phyloP scores from a whole-genome alignment of 768 basidiomycete genomes.

The Rhodotorula diobovata region DNA sequence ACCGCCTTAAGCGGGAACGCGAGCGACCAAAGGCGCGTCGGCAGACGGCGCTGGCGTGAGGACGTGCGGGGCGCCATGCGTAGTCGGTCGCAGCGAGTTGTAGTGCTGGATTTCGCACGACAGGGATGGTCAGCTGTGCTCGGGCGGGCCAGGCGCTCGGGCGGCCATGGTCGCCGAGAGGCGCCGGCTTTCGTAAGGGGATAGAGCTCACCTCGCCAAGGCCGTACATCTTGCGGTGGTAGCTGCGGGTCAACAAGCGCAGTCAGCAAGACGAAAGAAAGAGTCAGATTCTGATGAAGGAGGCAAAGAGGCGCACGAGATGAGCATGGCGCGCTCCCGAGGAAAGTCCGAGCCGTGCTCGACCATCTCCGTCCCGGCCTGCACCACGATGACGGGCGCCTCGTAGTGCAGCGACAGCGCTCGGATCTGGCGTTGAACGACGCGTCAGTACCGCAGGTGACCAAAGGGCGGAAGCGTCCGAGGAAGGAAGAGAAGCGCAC shows the following conservation, averaged over 20 bases:
- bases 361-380: slow-evolving; percentile 70
- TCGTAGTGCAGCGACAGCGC: slow-evolving; percentile 76
- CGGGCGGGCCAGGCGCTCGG: too few species aligned
- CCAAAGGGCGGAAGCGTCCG: neutral
- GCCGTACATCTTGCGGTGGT: slow-evolving; percentile 89
- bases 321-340: slow-evolving; percentile 44
- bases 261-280: neutral
- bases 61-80: slow-evolving; percentile 22
- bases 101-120: slow-evolving; percentile 62
- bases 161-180: too few species aligned
- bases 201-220: slow-evolving; percentile 61
- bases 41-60: neutral
- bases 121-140: too few species aligned
- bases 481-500: slow-evolving; percentile 40
- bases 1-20: neutral
- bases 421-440: slow-evolving; percentile 56
- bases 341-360: slow-evolving; percentile 69
- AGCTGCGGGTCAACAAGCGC: slow-evolving; percentile 62
- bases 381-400: slow-evolving; percentile 84
- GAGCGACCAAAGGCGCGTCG: too few species aligned
- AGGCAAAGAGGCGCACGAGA: slow-evolving; percentile 42
- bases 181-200: too few species aligned
- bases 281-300: too few species aligned
- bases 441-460: neutral
- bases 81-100: slow-evolving; percentile 66